Evolutionary conservation across 805 yeast species (phyloP).

Genomic region (Wickerhamomyces chambardii): DNA sequence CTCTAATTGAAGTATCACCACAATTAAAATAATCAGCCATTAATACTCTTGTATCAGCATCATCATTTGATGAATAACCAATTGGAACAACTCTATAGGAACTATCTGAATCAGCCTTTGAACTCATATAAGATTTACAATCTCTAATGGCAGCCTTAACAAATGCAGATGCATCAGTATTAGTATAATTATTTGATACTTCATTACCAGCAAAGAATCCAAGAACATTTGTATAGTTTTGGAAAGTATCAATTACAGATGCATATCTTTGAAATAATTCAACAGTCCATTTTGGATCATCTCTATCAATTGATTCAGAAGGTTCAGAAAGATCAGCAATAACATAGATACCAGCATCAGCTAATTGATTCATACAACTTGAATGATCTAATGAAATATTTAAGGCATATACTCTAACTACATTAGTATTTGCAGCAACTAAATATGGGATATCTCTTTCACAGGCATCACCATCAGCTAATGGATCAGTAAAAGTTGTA

Average conservation of each 20-base stretch:
- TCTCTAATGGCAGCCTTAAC: constrained; percentile 97
- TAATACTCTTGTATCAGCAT: constrained; percentile 64
- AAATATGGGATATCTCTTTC: constrained; percentile 79
- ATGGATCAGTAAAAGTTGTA: constrained; percentile 53
- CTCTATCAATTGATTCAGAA: constrained; percentile 64
- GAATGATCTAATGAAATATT: constrained; percentile 67
- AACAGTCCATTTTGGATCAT: constrained; percentile 70
- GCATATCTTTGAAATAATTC: constrained; percentile 70
- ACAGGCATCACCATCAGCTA: constrained; percentile 64
- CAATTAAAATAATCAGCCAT: constrained; percentile 84
- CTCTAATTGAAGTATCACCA: constrained; percentile 52
- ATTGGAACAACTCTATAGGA: constrained; percentile 79
- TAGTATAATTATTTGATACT: constrained; percentile 77
- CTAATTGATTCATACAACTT: constrained; percentile 64
- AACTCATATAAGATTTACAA: constrained; percentile 66
- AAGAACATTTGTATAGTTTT: constrained; percentile 68
- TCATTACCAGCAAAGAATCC: constrained; percentile 99
- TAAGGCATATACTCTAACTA: constrained; percentile 80
- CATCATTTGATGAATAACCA: constrained; percentile 92
- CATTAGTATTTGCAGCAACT: constrained; percentile 58
- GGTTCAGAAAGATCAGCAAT: constrained; percentile 90
- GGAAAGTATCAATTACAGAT: constrained; percentile 72
- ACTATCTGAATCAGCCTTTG: too few species aligned
- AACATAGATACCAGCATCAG: constrained; percentile 86
- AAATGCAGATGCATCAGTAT: constrained; percentile 86